These are phyloP conservation scores for Clavispora carvajalis DNA, from an alignment of 805 yeast genomes.

Conservation along the genomic window DNA sequence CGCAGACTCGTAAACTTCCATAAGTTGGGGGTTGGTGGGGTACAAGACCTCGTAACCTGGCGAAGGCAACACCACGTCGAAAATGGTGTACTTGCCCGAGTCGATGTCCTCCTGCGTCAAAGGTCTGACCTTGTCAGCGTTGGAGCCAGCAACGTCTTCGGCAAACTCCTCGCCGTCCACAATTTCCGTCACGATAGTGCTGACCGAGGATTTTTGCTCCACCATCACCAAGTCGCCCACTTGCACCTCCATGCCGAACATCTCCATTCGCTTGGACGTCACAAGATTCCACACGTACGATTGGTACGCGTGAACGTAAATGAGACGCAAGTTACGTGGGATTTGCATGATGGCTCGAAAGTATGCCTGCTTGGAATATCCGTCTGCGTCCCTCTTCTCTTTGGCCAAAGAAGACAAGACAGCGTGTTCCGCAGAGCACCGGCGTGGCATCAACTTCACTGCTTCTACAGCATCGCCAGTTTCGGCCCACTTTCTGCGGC, in stretches of 20 bases:
- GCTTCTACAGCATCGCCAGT: constrained; percentile 64
- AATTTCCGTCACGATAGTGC: constrained; percentile 10
- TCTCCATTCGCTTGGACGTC: constrained; percentile 67
- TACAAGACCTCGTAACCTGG: constrained; percentile 93
- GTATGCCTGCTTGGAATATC: constrained; percentile 50
- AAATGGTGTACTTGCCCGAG: constrained; percentile 54
- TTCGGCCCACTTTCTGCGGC: constrained; percentile 76
- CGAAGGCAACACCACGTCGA: constrained; percentile 88
- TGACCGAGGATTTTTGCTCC: constrained; percentile 17
- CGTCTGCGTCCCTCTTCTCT: constrained; percentile 40
- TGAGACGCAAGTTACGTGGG: constrained; percentile 85
- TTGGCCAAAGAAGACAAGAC: constrained; percentile 57
- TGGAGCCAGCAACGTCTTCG: constrained; percentile 63
- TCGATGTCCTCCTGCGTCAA: constrained; percentile 71
- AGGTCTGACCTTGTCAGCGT: constrained; percentile 62
- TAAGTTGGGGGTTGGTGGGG: constrained; percentile 62
- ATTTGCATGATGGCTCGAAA: constrained; percentile 80
- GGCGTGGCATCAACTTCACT: constrained; percentile 73
- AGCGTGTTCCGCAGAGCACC: constrained; percentile 79
- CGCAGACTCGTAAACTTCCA: constrained; percentile 56
- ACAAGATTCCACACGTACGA: constrained; percentile 91
- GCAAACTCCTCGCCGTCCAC: constrained; percentile 49
- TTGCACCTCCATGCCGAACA: constrained; percentile 64
- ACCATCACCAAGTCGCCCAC: constrained; percentile 75
- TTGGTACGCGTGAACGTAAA: constrained; percentile 98